Base-by-base conservation (phyloP, 768 basidiomycete genomes). In the Lyophyllum semitale region DNA sequence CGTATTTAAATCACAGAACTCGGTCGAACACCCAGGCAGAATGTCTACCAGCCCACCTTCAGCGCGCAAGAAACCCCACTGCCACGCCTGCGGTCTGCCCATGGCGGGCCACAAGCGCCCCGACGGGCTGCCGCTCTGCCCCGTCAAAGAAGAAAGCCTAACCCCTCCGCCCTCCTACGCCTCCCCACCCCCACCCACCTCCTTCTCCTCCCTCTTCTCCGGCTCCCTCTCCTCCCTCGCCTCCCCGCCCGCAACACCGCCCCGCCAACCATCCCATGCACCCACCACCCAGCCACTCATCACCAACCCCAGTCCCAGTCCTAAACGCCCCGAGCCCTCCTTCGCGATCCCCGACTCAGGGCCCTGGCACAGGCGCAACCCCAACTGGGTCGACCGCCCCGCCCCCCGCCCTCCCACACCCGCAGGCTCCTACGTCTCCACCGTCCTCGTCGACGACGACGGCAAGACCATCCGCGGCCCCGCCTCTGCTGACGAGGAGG, bases 41-140 rank as follows among this genome's bases (percentile, higher is more conserved):
- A 25, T 32, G 42, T 35, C 41, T n/a, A n/a, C n/a, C n/a, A n/a
- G n/a, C 7, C 29, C 41, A 13, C n/a, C 30, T 20, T 26, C 27
- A 35, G 15, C 27, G 12, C 52, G 59, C 46, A 71, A 67, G 56
- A 64, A 62, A 23, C 74, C 71, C 18, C 53, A 61, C 27, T 76
- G 74, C 50, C 70, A 61, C 27, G 65, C 60, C 8, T 76, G 75
- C 49, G 66, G 66, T 15, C 48, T 59, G 3, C 73, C 67, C 40
- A 76, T 76, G 75, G 69, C 65, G 3, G 75, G 75, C 11, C 75
- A 76, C 66, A 73, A 68, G 57, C 71, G 74, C 17, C 68, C 59
- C 4, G 29, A 63, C 43, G 72, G 72, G 30, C 41, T 51, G 25
- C 68, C 62, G 27, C 53, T 72, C 38, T 76, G 74, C 48, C 72